Conservation (phyloP, 495 filamentous ascomycete genomes). For the Xeromyces bisporus region DNA sequence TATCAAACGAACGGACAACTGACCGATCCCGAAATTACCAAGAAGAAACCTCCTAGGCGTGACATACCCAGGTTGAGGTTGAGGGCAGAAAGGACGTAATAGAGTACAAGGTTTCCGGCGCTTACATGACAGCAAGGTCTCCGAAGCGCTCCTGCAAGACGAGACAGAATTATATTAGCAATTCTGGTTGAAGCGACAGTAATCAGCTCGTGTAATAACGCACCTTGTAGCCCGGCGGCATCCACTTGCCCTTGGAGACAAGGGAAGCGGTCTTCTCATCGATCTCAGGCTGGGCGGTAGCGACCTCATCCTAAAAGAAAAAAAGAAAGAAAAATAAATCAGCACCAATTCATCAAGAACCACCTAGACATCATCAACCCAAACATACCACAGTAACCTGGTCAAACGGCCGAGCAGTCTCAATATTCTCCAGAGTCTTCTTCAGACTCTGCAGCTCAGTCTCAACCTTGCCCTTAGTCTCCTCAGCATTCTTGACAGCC, state of each 20-base stretch:
- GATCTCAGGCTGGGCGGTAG: conserved; percentile 80
- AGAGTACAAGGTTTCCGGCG: conserved; percentile 8
- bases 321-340: conserved; percentile 2
- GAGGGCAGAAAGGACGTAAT: conserved; percentile 14
- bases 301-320: conserved; percentile 72
- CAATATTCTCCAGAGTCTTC: conserved; percentile 91
- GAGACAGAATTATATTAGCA: background rate
- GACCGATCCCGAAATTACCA: conserved; percentile 17
- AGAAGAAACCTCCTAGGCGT: conserved; percentile 20
- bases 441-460: conserved; percentile 79
- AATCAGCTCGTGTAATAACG: conserved; percentile 8
- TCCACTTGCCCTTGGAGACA: conserved; percentile 94
- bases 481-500: conserved; percentile 89
- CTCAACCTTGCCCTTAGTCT: conserved; percentile 90
- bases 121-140: conserved; percentile 82
- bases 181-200: background rate
- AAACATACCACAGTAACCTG: conserved; percentile 89
- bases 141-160: conserved; percentile 82
- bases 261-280: conserved; percentile 84
- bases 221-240: conserved; percentile 96
- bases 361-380: background rate
- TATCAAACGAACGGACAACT: conserved; percentile 7
- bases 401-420: conserved; percentile 88
- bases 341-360: too few species aligned
- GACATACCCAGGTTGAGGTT: conserved; percentile 20